These are phyloP conservation scores for Coemansia sp. DNA, from an alignment of 192 early-diverging fungal species.

Conservation along the genomic window DNA sequence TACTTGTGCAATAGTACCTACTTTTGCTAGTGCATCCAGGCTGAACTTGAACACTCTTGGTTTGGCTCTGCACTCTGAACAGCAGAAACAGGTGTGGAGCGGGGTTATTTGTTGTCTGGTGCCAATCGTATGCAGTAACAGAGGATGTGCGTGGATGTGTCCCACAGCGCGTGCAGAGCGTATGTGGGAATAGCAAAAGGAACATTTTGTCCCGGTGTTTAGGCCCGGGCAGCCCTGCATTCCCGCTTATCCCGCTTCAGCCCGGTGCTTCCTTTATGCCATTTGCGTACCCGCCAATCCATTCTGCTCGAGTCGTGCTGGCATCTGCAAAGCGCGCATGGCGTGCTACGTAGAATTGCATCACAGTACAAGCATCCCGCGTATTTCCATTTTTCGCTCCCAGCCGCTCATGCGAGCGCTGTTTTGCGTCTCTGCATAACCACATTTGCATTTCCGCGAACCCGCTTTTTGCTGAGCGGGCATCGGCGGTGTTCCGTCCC, in stretches of 20 bases:
- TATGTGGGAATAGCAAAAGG: neutral
- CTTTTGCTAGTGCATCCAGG: neutral
- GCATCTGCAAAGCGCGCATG: slow-evolving; percentile 18
- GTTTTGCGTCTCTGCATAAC: neutral
- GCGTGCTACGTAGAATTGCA: slow-evolving; percentile 11
- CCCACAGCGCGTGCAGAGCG: neutral
- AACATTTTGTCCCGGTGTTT: neutral
- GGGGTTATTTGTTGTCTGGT: neutral
- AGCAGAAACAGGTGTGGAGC: neutral
- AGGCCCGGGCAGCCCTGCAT: slow-evolving; percentile 8
- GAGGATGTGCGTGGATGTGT: neutral
- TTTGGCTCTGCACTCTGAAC: neutral
- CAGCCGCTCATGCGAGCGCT: neutral
- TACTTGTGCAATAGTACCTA: neutral
- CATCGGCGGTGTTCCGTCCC: too few relatives aligned
- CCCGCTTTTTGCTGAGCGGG: neutral
- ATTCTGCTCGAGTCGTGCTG: neutral
- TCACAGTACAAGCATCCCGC: neutral
- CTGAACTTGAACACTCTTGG: neutral
- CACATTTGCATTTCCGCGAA: neutral
- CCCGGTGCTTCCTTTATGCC: too few relatives aligned
- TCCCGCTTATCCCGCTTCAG: neutral
- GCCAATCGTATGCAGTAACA: slow-evolving; percentile 13
- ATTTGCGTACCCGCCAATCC: neutral
- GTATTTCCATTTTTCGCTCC: neutral